These are phyloP conservation scores for Nyctanthes arbortristis DNA, from an alignment of 257 asterid species.

Conservation along the genomic window DNA sequence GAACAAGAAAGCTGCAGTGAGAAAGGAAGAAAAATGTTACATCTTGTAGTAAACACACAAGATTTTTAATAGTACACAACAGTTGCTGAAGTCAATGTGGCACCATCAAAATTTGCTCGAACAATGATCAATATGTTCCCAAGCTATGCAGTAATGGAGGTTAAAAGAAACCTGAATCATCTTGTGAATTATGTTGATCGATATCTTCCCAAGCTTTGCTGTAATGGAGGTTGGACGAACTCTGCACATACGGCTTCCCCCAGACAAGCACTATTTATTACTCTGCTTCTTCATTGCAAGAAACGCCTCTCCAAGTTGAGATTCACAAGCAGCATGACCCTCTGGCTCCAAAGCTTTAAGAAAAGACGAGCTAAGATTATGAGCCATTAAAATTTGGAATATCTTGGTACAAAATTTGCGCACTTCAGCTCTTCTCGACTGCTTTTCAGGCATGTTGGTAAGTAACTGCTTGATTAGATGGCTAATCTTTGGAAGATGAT, in stretches of 20 bases:
- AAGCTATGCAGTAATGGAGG: too few relatives aligned
- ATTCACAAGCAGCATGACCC: conserved; percentile 49
- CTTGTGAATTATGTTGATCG: too few relatives aligned
- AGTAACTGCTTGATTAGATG: conserved; percentile 52
- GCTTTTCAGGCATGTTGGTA: conserved; percentile 80
- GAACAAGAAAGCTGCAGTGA: not conserved
- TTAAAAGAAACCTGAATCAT: too few relatives aligned
- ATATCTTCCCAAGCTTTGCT: too few relatives aligned
- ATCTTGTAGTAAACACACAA: not conserved
- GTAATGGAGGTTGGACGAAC: not conserved
- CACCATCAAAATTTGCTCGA: not conserved
- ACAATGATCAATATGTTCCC: not conserved
- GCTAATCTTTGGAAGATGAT: conserved; percentile 46
- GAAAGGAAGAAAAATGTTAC: not conserved
- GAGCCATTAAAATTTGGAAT: conserved; percentile 51
- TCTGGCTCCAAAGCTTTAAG: too few relatives aligned
- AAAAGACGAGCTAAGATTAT: conserved; percentile 31
- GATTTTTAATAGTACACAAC: too few relatives aligned
- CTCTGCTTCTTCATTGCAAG: conserved; percentile 43
- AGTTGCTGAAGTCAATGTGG: not conserved
- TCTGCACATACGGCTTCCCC: not conserved
- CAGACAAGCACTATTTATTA: not conserved
- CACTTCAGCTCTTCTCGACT: conserved; percentile 75
- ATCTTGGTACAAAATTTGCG: conserved; percentile 78
- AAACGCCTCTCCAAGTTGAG: conserved; percentile 67